These are phyloP conservation scores for Endotrypanum monterogeii DNA, from an alignment of 208 protist species.

Conservation along the genomic window DNA sequence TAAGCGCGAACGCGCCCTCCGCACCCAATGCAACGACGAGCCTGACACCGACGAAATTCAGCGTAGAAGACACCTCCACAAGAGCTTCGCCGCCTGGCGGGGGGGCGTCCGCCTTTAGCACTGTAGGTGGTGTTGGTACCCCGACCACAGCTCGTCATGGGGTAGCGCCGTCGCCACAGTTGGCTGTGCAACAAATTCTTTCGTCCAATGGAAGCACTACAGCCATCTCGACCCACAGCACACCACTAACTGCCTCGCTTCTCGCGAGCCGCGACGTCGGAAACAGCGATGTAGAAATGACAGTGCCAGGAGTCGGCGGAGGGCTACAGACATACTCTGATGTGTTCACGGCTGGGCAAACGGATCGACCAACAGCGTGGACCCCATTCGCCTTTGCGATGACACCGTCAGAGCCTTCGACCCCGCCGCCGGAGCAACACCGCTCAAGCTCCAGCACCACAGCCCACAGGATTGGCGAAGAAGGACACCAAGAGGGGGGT, in stretches of 20 bases:
- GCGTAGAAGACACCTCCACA: slow-evolving; percentile 30
- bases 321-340: neutral
- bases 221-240: slow-evolving; percentile 28
- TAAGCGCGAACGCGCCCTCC: neutral
- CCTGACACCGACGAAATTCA: slow-evolving; percentile 25
- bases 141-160: neutral
- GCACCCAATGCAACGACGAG: neutral
- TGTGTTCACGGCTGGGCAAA: neutral
- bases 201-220: slow-evolving; percentile 35
- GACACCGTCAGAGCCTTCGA: slow-evolving; percentile 14
- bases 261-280: slow-evolving; percentile 20
- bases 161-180: slow-evolving; percentile 1
- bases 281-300: slow-evolving; percentile 9
- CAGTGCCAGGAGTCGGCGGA: neutral
- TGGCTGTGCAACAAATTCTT: slow-evolving; percentile 18
- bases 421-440: slow-evolving; percentile 12
- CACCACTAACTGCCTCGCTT: slow-evolving; percentile 24
- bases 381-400: slow-evolving; percentile 24
- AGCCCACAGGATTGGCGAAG: neutral
- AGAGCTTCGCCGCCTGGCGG: neutral
- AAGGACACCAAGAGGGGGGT: neutral
- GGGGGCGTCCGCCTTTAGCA: neutral
- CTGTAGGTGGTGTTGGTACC: neutral
- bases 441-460: neutral
- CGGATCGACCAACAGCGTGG: slow-evolving; percentile 25